Base-by-base conservation (phyloP, 306 rosid species). In the Ochetophila trinervis region DNA sequence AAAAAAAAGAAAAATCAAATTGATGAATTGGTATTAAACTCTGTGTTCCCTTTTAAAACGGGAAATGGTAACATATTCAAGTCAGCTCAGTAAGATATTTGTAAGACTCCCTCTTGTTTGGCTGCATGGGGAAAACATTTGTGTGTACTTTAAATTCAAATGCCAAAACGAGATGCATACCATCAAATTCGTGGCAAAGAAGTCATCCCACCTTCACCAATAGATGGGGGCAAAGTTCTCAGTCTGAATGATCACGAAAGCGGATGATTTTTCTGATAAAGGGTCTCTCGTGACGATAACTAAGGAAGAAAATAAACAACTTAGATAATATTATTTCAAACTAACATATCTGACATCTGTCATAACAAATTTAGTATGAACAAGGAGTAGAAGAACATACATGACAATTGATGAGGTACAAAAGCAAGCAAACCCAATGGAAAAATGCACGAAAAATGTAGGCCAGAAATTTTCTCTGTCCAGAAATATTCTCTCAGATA, bases 401-500 rank as follows among this genome's bases (percentile, higher is more conserved):
- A 93, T 87, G 78, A 81, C 58, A 78, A 74, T 79, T 32, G 89
- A 67, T 18, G 99, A 87, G 53, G 66, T 53, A 56, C 88, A 82
- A 86, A 93, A 83, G 90, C 97, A 93, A 61, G 69, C 84, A 32
- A 89, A 67, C 66, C 99, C 97, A 53, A 86, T 51, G 1, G 81
- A 81, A 66, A 90, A 78, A 80, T 93, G 99, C 57, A 84, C 23
- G 11, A 51, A 35, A 67, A 93, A 93, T 42, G 91, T 79, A 1
- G 77, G 76, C 96, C 85, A 82, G 85, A 90, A 93, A 24, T 86
- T 86, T 70, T 87, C 70, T 34, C 68, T 79, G 78, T 86, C 88
- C 78, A 89, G 62, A 80, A 93, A 84, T 57, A 87, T 22, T 69
- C 80, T 87, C 88, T 93, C 99, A 1, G 97, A 87, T 76, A 86